These are phyloP conservation scores for Arthrobotrys conoides DNA, from an alignment of 2,329 filamentous ascomycete species.

Conservation along the genomic window DNA sequence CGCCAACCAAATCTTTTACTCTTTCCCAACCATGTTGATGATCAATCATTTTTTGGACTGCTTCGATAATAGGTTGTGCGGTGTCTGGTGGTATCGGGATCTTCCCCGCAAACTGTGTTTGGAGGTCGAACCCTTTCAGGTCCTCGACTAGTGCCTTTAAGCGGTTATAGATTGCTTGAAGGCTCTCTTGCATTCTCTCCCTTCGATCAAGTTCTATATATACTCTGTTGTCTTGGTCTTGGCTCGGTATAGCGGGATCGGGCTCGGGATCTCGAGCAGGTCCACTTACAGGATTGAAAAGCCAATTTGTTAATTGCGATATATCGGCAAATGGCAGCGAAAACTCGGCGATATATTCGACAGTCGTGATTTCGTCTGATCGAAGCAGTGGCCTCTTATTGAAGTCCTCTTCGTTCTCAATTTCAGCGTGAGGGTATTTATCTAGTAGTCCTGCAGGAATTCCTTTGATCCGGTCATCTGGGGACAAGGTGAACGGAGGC, in stretches of 20 bases:
- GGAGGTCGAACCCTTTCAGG: neutral
- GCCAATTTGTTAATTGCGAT: constrained; percentile 11
- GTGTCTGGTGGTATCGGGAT: neutral
- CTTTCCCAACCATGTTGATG: constrained; percentile 38
- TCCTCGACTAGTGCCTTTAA: neutral
- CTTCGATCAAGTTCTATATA: constrained; percentile 21
- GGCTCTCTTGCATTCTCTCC: constrained; percentile 27
- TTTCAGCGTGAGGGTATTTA: constrained; percentile 30
- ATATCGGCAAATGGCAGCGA: constrained; percentile 2
- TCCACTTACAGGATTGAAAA: constrained; percentile 24
- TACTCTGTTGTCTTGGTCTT: neutral
- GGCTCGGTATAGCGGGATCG: neutral
- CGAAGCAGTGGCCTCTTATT: constrained; percentile 5
- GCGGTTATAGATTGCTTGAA: constrained; percentile 8
- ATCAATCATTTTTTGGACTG: neutral
- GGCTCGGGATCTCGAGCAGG: no score
- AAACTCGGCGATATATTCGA: constrained; percentile 40
- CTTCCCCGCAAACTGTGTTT: constrained; percentile 1
- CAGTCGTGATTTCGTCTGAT: constrained; percentile 26
- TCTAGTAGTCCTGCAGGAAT: neutral
- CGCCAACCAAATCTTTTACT: constrained; percentile 29
- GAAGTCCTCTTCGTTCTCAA: constrained; percentile 26
- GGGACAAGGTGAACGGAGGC: neutral
- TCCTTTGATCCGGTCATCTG: constrained; percentile 26
- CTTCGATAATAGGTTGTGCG: neutral